A percentile compares a stretch with the other conserved stretches of the same genome.
Evolutionary conservation across 805 yeast genomes (phyloP).

Genomic region (Priceomyces carsonii): DNA sequence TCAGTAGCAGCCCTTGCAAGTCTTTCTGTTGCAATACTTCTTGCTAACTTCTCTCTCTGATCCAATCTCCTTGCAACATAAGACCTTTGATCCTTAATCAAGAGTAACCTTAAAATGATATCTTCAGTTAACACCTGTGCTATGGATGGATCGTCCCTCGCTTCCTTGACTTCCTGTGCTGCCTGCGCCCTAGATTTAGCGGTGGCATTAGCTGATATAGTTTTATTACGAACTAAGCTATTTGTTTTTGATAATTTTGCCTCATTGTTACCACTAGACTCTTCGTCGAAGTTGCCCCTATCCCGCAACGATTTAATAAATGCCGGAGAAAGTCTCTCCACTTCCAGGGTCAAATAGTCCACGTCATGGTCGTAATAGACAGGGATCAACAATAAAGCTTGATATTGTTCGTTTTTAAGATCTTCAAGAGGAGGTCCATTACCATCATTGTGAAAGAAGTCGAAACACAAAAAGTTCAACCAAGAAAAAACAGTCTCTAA

Average conservation of each 20-base stretch:
- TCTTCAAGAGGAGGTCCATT: constrained; percentile 74
- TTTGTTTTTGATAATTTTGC: constrained; percentile 36
- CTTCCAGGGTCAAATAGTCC: constrained; percentile 52
- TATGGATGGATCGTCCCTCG: constrained; percentile 43
- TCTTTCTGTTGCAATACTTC: constrained; percentile 55
- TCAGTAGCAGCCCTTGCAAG: constrained; percentile 49
- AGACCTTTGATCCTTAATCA: constrained; percentile 61
- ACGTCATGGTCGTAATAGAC: constrained; percentile 59
- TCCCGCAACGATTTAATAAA: constrained; percentile 51
- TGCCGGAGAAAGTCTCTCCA: constrained; percentile 57
- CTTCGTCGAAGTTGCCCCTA: constrained; percentile 43
- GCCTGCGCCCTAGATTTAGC: constrained; percentile 51
- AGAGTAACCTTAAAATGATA: constrained; percentile 66
- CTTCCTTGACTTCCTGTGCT: constrained; percentile 43
- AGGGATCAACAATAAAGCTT: constrained; percentile 62
- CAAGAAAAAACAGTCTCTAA: constrained; percentile 69
- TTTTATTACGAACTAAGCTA: constrained; percentile 60
- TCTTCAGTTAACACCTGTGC: constrained; percentile 56
- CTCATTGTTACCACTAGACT: constrained; percentile 2
- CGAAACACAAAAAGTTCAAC: constrained; percentile 64
- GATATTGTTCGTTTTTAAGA: constrained; percentile 63
- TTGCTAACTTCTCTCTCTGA: constrained; percentile 60
- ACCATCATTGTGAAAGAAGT: constrained; percentile 78
- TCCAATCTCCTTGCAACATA: constrained; percentile 61
- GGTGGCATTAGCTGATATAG: constrained; percentile 74